Percentiles rank a stretch among this genome's conserved stretches.
Conservation (phyloP, 495 filamentous ascomycete genomes). For the Podospora pseudocomata region DNA sequence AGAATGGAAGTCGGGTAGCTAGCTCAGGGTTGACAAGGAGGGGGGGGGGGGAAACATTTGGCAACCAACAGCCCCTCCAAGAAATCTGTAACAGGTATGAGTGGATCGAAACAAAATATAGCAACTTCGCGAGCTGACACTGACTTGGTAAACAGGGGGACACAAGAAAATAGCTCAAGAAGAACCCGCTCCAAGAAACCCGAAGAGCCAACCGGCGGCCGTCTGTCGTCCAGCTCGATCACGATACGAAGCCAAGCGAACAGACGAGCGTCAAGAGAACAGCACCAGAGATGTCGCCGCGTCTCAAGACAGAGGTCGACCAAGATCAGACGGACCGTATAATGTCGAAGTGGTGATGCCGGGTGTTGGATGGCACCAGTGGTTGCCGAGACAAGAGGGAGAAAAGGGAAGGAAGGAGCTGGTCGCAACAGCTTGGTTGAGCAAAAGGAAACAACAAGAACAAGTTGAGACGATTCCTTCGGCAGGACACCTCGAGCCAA, state of each 20-base stretch:
- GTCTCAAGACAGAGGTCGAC: neutral
- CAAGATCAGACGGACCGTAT: neutral
- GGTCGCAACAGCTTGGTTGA: conserved; percentile 20
- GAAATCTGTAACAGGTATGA: conserved; percentile 1
- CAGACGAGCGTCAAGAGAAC: neutral
- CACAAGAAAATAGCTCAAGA: neutral
- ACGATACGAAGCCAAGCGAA: neutral
- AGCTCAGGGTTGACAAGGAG: neutral
- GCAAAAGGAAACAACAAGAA: conserved; percentile 13
- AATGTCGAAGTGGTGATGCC: neutral
- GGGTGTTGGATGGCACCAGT: conserved; percentile 5
- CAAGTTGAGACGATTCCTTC: conserved; percentile 18
- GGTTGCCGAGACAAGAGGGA: conserved; percentile 4
- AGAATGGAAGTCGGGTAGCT: neutral
- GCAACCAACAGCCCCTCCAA: conserved; percentile 3
- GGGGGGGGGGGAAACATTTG: conserved; percentile 17
- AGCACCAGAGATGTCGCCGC: neutral
- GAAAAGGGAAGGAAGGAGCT: conserved; percentile 19
- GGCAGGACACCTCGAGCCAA: conserved; percentile 13
- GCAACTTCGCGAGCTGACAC: neutral
- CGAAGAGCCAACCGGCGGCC: conserved; percentile 5
- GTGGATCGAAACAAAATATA: conserved; percentile 2
- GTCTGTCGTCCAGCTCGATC: neutral
- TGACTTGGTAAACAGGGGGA: neutral
- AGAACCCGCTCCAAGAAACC: conserved; percentile 7